Conservation (phyloP, 139 green algal genomes). For the Chlorella sp. region DNA sequence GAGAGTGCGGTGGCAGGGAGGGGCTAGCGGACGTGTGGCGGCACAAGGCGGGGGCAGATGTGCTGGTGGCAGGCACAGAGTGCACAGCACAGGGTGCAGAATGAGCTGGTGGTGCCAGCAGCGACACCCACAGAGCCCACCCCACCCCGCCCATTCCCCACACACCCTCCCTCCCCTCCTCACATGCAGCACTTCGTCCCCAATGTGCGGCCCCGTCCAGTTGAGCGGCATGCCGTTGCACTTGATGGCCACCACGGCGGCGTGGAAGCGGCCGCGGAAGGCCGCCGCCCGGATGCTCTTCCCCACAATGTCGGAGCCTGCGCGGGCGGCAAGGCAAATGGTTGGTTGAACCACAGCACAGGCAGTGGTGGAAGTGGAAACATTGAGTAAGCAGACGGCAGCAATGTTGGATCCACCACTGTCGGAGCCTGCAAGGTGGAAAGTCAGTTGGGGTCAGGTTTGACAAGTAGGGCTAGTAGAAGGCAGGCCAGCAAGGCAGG, state of each 20-base stretch:
- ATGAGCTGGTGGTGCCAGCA: not conserved
- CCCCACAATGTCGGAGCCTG: slow-evolving; percentile 42
- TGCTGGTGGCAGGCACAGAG: no score
- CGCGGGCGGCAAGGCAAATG: not conserved
- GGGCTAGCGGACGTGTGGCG: not conserved
- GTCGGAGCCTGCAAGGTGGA: no score
- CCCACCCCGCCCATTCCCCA: not conserved
- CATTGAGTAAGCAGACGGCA: not conserved
- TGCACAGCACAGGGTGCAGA: no score
- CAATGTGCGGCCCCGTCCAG: slow-evolving; percentile 54
- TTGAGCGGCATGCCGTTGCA: slow-evolving; percentile 46
- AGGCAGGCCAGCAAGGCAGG: no score
- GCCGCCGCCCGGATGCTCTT: slow-evolving; percentile 54
- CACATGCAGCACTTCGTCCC: slow-evolving; percentile 67
- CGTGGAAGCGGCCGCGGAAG: slow-evolving; percentile 72
- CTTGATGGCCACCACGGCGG: slow-evolving; percentile 78
- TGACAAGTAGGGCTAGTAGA: no score
- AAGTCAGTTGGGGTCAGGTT: no score
- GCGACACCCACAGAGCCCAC: no score
- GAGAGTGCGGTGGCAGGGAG: not conserved
- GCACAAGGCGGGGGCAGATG: no score
- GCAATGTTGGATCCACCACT: no score
- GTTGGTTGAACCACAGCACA: not conserved
- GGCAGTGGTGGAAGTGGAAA: not conserved
- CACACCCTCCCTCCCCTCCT: not conserved